A percentile compares a stretch with the other conserved stretches of the same genome.
phyloP scores from a whole-genome alignment of 805 yeast genomes.

The Teunomyces gatunensis region DNA sequence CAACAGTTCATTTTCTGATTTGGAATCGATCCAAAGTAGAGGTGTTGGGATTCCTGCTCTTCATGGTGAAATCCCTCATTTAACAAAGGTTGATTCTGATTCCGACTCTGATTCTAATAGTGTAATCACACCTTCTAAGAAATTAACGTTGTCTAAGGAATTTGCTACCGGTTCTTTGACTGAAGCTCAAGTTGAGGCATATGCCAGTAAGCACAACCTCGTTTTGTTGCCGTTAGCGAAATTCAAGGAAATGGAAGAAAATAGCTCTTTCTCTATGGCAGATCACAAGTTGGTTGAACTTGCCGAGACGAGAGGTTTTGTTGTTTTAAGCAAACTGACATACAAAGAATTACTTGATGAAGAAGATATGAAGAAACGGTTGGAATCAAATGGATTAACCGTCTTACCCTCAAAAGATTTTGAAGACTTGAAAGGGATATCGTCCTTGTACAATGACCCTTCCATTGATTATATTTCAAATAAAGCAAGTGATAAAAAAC shows the following conservation, averaged over 20 bases:
- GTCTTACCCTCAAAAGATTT: conserved; percentile 27
- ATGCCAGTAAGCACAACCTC: conserved; percentile 32
- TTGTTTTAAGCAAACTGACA: conserved; percentile 25
- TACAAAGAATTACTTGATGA: conserved; percentile 29
- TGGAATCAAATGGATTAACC: conserved; percentile 31
- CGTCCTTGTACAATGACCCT: conserved; percentile 17
- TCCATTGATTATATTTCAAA: conserved; percentile 19
- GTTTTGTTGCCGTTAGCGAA: conserved; percentile 29
- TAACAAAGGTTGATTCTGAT: conserved; percentile 26
- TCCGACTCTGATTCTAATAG: conserved; percentile 21
- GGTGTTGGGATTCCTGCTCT: conserved; percentile 14
- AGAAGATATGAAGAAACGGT: conserved; percentile 30
- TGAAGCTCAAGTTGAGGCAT: conserved; percentile 29
- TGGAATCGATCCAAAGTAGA: conserved; percentile 9
- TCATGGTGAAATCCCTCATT: conserved; percentile 21
- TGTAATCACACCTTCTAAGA: conserved; percentile 6
- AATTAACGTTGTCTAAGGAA: conserved; percentile 16
- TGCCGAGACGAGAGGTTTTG: conserved; percentile 25
- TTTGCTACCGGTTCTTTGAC: conserved; percentile 9
- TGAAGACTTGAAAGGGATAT: conserved; percentile 11
- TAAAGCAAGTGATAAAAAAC: conserved; percentile 10
- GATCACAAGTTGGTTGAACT: conserved; percentile 22
- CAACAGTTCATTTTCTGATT: conserved; percentile 10
- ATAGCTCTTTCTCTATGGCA: conserved; percentile 21
- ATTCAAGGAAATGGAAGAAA: conserved; percentile 27